Conservation (phyloP, 495 filamentous ascomycete genomes). For the Massariosphaeria phaeospora region DNA sequence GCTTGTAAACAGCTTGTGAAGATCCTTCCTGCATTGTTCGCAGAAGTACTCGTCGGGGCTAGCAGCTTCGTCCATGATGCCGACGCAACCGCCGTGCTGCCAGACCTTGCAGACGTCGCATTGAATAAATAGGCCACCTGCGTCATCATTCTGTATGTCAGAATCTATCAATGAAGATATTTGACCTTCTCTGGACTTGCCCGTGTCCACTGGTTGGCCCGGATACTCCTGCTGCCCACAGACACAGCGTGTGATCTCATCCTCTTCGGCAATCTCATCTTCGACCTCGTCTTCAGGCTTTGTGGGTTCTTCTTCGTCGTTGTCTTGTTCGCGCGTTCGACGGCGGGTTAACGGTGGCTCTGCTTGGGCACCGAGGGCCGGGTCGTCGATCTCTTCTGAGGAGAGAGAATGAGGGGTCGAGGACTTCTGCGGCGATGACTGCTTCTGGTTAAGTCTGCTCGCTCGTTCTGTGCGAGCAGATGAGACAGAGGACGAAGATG, state of each 20-base stretch:
- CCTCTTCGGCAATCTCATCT: conserved; percentile 65
- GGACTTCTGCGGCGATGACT: conserved; percentile 66
- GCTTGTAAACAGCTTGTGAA: conserved; percentile 75
- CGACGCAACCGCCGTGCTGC: conserved; percentile 98
- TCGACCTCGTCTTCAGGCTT: conserved; percentile 52
- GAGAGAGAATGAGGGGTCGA: conserved; percentile 64
- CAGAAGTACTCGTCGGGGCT: conserved; percentile 98
- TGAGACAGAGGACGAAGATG: conserved; percentile 72
- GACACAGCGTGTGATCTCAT: conserved; percentile 90
- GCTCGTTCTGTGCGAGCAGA: conserved; percentile 62
- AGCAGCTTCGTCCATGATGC: conserved; percentile 86
- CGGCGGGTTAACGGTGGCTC: conserved; percentile 68
- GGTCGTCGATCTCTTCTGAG: conserved; percentile 76
- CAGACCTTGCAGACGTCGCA: conserved; percentile 97
- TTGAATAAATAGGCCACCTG: conserved; percentile 93
- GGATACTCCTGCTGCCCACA: conserved; percentile 94
- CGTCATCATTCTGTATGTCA: conserved; percentile 72
- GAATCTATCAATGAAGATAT: conserved; percentile 34
- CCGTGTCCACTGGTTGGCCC: conserved; percentile 66
- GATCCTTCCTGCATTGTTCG: conserved; percentile 85
- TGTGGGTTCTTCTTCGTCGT: conserved; percentile 53
- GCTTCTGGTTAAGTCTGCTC: conserved; percentile 66
- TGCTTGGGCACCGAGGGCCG: conserved; percentile 49
- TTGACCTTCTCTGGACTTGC: conserved; percentile 33
- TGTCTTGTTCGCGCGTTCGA: conserved; percentile 61